Conservation (phyloP, 148 eudicot species). For the Cornus controversa region DNA sequence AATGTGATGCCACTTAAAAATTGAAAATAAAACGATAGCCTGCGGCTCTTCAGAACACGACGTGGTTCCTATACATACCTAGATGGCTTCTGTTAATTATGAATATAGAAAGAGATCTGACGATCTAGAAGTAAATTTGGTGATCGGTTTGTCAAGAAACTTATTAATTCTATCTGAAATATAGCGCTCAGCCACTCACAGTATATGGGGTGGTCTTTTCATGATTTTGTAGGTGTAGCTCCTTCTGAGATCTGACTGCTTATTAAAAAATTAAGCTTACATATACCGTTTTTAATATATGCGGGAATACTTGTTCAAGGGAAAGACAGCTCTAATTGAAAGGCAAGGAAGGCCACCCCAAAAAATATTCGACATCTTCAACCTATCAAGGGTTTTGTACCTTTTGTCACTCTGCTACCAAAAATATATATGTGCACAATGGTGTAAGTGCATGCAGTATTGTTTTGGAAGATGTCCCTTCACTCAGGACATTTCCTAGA, state of each 20-base stretch:
- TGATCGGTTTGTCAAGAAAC: not conserved
- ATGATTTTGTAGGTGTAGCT: not conserved
- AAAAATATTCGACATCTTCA: no score
- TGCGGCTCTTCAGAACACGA: not conserved
- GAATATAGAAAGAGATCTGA: not conserved
- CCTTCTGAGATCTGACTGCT: not conserved
- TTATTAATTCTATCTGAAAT: not conserved
- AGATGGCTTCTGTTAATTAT: not conserved
- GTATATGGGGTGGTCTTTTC: not conserved
- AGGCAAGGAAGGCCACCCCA: no score
- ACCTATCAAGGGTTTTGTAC: no score
- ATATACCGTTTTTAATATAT: no score
- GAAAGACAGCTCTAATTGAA: not conserved
- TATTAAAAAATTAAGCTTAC: no score
- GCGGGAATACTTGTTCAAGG: not conserved
- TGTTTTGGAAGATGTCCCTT: no score
- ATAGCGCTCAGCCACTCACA: not conserved
- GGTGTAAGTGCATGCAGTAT: no score
- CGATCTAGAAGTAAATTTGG: not conserved
- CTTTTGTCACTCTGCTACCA: no score
- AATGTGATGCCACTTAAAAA: not conserved
- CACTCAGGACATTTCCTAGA: no score
- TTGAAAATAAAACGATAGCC: not conserved
- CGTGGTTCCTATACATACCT: not conserved
- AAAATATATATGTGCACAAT: no score